Base-by-base conservation (phyloP, 306 rosid genomes). In the Amphicarpaea edgeworthii region DNA sequence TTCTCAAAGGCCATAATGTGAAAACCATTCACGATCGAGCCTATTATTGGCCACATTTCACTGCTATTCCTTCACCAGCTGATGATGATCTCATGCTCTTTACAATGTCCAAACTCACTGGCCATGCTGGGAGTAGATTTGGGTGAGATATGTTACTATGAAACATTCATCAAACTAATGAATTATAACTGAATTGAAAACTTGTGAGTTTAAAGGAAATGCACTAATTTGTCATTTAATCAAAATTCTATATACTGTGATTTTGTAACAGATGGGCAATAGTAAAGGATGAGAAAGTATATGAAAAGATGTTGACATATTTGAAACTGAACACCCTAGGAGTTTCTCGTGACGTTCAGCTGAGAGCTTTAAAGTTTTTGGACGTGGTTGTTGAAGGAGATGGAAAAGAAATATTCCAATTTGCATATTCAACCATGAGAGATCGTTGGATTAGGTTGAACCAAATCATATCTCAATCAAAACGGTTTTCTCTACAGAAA, bases 401-500 rank as follows among this genome's bases (percentile, higher is more conserved):
- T 14, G 85, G 81, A 41, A 80, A 26, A 16, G 67, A 77, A 47
- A 66, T 88, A 4, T 86, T 82, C 19, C 70, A 82, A 23, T 88
- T 84, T 64, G 88, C 71, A 47, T 78, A 80, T 61, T 3, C 21
- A 69, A 78, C 73, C 1, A 69, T 86, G 84, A 68, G 21, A 47
- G 51, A 45, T 7, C 87, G 87, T 0, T 88, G 93, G 90, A 50
- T 4, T 20, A 78, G 30, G 16, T 49, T 88, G 41, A 84, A 16
- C 10, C 19, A 77, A 11, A 15, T 55, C n/a, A 1, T 88, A 3
- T 84, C 85, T 5, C 1, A 12, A 2, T 77, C 92, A 16, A 86
- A 59, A 40, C 87, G 87, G 0, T 88, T 86, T 75, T 82, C 90
- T 30, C 64, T 88, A 3, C 92, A 86, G 32, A 63, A 84, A 38